These are phyloP conservation scores for Elsinoe perseae DNA, from an alignment of 2,329 filamentous ascomycete species.

Conservation along the genomic window DNA sequence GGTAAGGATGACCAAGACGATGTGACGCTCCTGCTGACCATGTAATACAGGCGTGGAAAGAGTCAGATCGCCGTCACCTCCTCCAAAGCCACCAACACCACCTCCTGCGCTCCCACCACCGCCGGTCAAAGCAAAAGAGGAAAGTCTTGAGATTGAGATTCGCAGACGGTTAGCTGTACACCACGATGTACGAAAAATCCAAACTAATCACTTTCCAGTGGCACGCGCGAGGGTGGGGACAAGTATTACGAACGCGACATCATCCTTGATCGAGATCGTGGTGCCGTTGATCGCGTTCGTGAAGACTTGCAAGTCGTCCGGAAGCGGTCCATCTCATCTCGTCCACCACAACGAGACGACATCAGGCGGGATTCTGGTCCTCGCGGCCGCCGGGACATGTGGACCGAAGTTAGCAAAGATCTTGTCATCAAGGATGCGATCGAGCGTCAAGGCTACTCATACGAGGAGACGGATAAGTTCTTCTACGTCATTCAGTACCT, in stretches of 20 bases:
- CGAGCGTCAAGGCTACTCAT: conserved; percentile 74
- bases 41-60: conserved; percentile 36
- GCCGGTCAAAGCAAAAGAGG: conserved; percentile 34
- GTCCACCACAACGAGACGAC: conserved; percentile 46
- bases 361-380: conserved; percentile 42
- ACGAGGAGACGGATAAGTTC: conserved; percentile 79
- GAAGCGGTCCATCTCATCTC: conserved; percentile 35
- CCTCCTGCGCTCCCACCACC: conserved; percentile 33
- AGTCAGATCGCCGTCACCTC: conserved; percentile 39
- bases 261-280: conserved; percentile 44
- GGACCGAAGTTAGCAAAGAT: conserved; percentile 96
- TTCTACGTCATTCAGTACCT: conserved; percentile 93
- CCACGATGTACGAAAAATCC: background rate
- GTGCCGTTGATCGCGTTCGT: conserved; percentile 10
- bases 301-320: conserved; percentile 26
- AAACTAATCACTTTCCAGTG: conserved; percentile 23
- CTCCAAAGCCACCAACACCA: conserved; percentile 40
- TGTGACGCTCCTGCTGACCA: background rate
- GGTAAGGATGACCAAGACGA: conserved; percentile 47
- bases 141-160: conserved; percentile 50
- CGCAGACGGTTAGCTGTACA: conserved; percentile 40
- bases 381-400: conserved; percentile 50
- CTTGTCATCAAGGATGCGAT: conserved; percentile 81
- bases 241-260: conserved; percentile 59
- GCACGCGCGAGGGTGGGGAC: conserved; percentile 40